phyloP scores from a whole-genome alignment of 495 filamentous ascomycete species.

The Penicillium robsamsonii region DNA sequence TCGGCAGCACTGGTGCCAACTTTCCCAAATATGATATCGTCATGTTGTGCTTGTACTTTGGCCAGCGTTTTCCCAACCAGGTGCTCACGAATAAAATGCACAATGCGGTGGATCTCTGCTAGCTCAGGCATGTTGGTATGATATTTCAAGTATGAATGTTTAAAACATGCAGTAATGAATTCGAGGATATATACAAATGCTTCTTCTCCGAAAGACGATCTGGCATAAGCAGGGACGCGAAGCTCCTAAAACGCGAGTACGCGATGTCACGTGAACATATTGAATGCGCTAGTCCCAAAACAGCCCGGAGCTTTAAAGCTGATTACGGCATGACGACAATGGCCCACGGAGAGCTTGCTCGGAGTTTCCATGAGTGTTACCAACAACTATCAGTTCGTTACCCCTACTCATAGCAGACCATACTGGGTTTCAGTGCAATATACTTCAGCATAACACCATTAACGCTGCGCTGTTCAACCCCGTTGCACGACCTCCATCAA shows the following conservation, averaged over 20 bases:
- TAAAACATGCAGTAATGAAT: constrained; percentile 4
- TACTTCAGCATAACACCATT: not conserved
- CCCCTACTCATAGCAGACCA: not conserved
- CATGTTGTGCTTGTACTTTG: constrained; percentile 67
- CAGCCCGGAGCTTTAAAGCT: not conserved
- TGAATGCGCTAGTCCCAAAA: not conserved
- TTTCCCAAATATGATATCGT: constrained; percentile 83
- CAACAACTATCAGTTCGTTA: not conserved
- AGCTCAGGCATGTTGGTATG: constrained; percentile 71
- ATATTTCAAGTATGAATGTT: not conserved
- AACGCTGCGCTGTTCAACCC: not conserved
- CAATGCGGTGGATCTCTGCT: constrained; percentile 81
- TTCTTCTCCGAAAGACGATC: not conserved
- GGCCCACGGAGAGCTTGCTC: not conserved
- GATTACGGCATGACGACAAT: not conserved
- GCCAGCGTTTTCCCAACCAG: constrained; percentile 78
- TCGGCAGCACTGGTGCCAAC: constrained; percentile 71
- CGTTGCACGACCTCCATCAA: not conserved
- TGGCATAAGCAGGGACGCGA: constrained; percentile 1
- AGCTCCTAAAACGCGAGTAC: not conserved
- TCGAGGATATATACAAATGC: constrained; percentile 1
- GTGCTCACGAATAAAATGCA: constrained; percentile 76
- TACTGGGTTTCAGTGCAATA: not conserved
- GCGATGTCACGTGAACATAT: constrained; percentile 3
- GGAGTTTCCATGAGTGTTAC: not conserved